phyloP scores from a whole-genome alignment of 768 basidiomycete genomes.

The Kwoniella bestiolae region DNA sequence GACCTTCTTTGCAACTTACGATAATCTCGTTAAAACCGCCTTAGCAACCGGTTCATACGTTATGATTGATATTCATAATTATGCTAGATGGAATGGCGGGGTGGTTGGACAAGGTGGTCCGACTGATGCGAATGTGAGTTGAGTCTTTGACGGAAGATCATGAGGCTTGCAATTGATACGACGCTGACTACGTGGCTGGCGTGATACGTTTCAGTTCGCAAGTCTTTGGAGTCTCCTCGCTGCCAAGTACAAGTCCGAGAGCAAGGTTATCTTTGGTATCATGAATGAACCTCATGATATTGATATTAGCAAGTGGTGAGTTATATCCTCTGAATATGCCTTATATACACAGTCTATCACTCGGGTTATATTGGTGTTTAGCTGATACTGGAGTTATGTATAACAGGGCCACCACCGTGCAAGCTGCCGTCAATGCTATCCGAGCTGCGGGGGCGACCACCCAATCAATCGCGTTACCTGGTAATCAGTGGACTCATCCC shows the following conservation, averaged over 20 bases:
- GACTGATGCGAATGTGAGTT: slow-evolving; percentile 58
- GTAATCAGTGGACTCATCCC: slow-evolving; percentile 64
- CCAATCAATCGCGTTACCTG: slow-evolving; percentile 67
- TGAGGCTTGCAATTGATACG: too few species aligned
- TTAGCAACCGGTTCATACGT: slow-evolving; percentile 63
- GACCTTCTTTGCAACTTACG: slow-evolving; percentile 62
- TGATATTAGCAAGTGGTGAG: slow-evolving; percentile 51
- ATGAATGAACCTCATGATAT: slow-evolving; percentile 72
- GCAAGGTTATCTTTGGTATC: slow-evolving; percentile 61
- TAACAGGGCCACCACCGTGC: slow-evolving; percentile 64
- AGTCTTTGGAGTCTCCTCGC: slow-evolving; percentile 65
- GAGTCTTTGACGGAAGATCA: too few species aligned
- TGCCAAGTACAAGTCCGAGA: slow-evolving; percentile 60
- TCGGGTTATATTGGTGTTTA: too few species aligned
- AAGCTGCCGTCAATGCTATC: slow-evolving; percentile 69
- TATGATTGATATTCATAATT: slow-evolving; percentile 67
- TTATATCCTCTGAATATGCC: slow-evolving; percentile 54
- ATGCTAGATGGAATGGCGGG: slow-evolving; percentile 66
- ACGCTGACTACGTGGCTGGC: neutral
- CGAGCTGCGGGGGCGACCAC: slow-evolving; percentile 65
- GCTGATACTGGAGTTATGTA: slow-evolving; percentile 46
- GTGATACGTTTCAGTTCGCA: slow-evolving; percentile 59
- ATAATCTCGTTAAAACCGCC: slow-evolving; percentile 62
- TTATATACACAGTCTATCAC: too few species aligned
- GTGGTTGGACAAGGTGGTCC: slow-evolving; percentile 71